Evolutionary conservation across 805 yeast genomes (phyloP), one percentile per base, ranked within the genome.

Genomic region (Maudiozyma bulderi): DNA sequence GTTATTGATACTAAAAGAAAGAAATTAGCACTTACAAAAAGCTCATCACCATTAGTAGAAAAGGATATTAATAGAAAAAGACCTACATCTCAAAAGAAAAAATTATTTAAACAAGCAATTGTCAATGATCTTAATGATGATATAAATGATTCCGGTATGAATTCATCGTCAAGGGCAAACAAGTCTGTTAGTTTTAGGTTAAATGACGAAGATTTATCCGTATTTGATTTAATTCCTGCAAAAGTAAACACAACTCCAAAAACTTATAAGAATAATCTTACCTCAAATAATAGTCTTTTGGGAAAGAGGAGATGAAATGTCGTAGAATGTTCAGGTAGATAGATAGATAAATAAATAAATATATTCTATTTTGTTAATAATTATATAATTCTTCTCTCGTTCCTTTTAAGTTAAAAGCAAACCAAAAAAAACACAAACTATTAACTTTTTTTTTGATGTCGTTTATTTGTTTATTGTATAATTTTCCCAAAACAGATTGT

Each of bases 161-260:
- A 45, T n/a, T 47, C 44, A n/a, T 6, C 40, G 26, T 38, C 31
- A 9, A 34, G n/a, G 4, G 42, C 30, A 33, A 49, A 50, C 32
- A 50, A 48, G 41, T 48, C 52, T 29, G 57, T 53, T 1, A 57
- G 60, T 42, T 57, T 61, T 40, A 57, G 67, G 37, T 51, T 61
- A 44, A 55, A 54, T 50, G 66, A 63, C 41, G 65, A 64, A 20
- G 72, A 68, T 51, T 46, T 66, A 29, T 64, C 73, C 5, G 68
- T 71, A n/a, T 73, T 73, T 58, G 76, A 74, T 53, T 65, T 72
- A 40, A 65, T 67, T 38, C 62, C 58, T 8, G 30, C 40, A n/a
- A 43, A 48, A 13, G 42, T 41, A 54, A 51, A n/a, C 13, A 52
- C 15, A 54, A 47, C 50, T 46, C 49, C 46, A 43, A 47, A 37